A percentile compares a stretch with the other conserved stretches of the same genome.
phyloP scores from a whole-genome alignment of 2,329 filamentous ascomycete species.

The Claviceps cyperi region DNA sequence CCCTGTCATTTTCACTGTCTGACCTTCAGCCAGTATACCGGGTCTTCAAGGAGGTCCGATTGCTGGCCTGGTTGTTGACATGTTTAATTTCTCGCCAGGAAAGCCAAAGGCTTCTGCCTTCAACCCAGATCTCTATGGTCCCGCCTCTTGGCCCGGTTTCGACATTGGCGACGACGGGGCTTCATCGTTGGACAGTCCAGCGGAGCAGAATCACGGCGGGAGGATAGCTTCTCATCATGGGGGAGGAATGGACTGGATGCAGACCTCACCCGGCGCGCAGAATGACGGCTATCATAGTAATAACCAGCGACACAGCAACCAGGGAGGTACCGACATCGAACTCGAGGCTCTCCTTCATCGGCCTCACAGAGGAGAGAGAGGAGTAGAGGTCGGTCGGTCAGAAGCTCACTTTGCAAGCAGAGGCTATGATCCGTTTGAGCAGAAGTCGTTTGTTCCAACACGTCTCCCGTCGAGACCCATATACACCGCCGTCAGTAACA shows the following conservation, averaged over 20 bases:
- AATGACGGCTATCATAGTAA: constrained; percentile 14
- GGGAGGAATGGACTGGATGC: constrained; percentile 25
- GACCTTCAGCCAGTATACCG: constrained; percentile 20
- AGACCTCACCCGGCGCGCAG: constrained; percentile 16
- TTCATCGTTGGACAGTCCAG: constrained; percentile 11
- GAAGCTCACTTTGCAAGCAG: constrained; percentile 28
- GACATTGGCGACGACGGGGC: constrained; percentile 13
- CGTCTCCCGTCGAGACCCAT: constrained; percentile 22
- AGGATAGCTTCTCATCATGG: constrained; percentile 14
- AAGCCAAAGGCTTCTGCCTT: constrained; percentile 18
- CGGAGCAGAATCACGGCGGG: constrained; percentile 14
- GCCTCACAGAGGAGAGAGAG: constrained; percentile 10
- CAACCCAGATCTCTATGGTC: constrained; percentile 16
- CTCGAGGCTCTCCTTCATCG: constrained; percentile 14
- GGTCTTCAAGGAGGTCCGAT: constrained; percentile 15
- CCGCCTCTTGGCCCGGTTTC: constrained; percentile 18
- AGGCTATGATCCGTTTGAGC: constrained; percentile 19
- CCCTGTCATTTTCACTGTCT: constrained; percentile 23
- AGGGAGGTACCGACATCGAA: constrained; percentile 13
- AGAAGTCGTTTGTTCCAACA: constrained; percentile 18
- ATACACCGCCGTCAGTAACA: constrained; percentile 11
- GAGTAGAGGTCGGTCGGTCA: constrained; percentile 19
- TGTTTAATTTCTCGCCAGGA: constrained; percentile 22
- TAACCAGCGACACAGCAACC: constrained; percentile 4
- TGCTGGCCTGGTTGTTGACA: constrained; percentile 20